Evolutionary conservation across 768 basidiomycete genomes (phyloP).

Genomic region (Calocybe gangraenosa): DNA sequence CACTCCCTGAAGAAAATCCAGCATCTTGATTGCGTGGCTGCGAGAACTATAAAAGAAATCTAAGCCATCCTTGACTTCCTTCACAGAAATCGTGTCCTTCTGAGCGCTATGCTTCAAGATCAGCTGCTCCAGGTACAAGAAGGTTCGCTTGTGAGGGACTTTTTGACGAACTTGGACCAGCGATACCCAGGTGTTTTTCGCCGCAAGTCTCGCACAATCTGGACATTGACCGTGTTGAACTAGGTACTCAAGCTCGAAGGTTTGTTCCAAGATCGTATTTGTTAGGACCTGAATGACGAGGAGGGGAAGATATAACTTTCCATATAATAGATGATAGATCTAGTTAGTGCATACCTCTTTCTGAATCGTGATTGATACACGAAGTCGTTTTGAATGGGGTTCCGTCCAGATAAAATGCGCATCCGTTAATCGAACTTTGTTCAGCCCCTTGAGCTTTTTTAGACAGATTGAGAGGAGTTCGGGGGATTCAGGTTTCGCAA

Average conservation of each 20-base stretch:
- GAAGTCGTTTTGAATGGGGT: slow-evolving; percentile 90
- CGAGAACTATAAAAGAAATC: slow-evolving; percentile 95
- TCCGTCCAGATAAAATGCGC: slow-evolving; percentile 99
- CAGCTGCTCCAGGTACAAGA: slow-evolving; percentile 94
- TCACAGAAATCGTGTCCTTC: slow-evolving; percentile 91
- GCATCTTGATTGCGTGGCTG: slow-evolving; percentile 94
- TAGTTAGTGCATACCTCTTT: slow-evolving; percentile 80
- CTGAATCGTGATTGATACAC: slow-evolving; percentile 94
- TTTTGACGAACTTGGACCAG: slow-evolving; percentile 99
- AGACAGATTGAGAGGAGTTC: slow-evolving; percentile 93
- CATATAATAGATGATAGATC: background rate
- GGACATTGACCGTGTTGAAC: slow-evolving; percentile 95
- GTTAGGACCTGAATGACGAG: slow-evolving; percentile 75
- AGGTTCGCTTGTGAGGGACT: slow-evolving; percentile 96
- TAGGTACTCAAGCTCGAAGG: slow-evolving; percentile 94
- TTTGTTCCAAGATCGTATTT: slow-evolving; percentile 93
- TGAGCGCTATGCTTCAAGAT: slow-evolving; percentile 96
- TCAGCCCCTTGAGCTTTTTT: slow-evolving; percentile 90
- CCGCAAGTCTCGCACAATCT: slow-evolving; percentile 89
- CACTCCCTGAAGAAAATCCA: slow-evolving; percentile 84
- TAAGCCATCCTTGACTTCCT: slow-evolving; percentile 90
- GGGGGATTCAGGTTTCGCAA: slow-evolving; percentile 84
- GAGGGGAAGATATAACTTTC: background rate
- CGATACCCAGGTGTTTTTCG: slow-evolving; percentile 99
- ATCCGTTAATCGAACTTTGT: slow-evolving; percentile 94